A percentile compares a stretch with the other conserved stretches of the same genome.
These are phyloP conservation scores for Eucalyptus sp. DNA, from an alignment of 345 rosid species.

Conservation along the genomic window DNA sequence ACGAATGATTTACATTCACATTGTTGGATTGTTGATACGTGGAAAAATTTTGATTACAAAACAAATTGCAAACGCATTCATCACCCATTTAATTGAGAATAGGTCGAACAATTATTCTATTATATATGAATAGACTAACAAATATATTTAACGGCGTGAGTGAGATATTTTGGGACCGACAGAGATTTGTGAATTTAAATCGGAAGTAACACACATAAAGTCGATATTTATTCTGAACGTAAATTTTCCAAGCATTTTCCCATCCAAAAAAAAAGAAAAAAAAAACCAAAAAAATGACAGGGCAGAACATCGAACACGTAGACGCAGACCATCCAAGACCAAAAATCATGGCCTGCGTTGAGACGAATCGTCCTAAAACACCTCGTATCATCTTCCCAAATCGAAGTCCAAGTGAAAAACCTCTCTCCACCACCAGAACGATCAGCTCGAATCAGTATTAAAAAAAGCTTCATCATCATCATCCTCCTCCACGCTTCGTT, in stretches of 20 bases:
- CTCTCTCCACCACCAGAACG: not conserved
- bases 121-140: not conserved
- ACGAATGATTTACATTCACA: too few species aligned
- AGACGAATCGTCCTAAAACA: not conserved
- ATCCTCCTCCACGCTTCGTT: not conserved
- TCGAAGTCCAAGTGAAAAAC: not conserved
- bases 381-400: not conserved
- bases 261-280: not conserved
- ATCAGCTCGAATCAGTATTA: not conserved
- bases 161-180: not conserved
- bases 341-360: not conserved
- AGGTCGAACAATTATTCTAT: not conserved
- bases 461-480: not conserved
- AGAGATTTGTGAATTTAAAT: not conserved
- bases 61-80: fast-evolving
- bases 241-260: not conserved
- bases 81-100: not conserved
- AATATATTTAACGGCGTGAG: not conserved
- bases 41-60: not conserved
- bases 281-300: not conserved
- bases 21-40: fast-evolving
- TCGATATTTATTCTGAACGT: not conserved
- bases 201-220: fast-evolving
- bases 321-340: not conserved
- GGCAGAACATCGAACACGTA: not conserved